Conservation (phyloP, 2,329 filamentous ascomycete species). For the Penicillium nordicum region DNA sequence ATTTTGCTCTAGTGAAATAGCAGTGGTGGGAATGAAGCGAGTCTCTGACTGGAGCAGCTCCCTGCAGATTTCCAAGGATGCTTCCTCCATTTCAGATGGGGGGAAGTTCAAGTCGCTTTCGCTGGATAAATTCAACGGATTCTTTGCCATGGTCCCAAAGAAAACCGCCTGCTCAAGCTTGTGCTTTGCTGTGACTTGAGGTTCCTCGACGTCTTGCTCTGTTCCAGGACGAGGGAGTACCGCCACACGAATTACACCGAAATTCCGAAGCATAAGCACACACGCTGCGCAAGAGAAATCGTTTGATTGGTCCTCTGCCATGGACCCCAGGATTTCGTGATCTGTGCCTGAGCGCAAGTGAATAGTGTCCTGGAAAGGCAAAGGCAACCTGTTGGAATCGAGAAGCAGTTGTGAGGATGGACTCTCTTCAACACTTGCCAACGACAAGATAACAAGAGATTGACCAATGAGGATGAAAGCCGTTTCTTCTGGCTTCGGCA, state of each 20-base stretch:
- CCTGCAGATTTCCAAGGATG: constrained; percentile 72
- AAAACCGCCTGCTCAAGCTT: constrained; percentile 95
- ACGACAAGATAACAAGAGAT: constrained; percentile 72
- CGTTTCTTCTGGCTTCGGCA: constrained; percentile 74
- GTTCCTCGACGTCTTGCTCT: constrained; percentile 49
- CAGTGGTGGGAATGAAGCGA: constrained; percentile 67
- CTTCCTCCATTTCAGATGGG: constrained; percentile 67
- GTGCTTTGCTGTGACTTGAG: constrained; percentile 70
- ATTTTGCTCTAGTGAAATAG: constrained; percentile 77
- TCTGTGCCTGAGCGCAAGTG: constrained; percentile 62
- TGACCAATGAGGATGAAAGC: constrained; percentile 79
- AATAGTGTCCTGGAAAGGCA: constrained; percentile 80
- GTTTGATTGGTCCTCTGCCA: constrained; percentile 44
- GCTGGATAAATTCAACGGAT: constrained; percentile 79
- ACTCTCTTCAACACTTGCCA: constrained; percentile 63
- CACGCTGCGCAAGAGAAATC: constrained; percentile 43
- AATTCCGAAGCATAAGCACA: constrained; percentile 55
- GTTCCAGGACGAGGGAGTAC: constrained; percentile 33
- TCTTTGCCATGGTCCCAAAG: constrained; percentile 76
- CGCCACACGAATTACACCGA: constrained; percentile 56
- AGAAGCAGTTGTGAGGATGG: constrained; percentile 73
- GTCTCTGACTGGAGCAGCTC: constrained; percentile 78
- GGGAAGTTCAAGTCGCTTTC: constrained; percentile 65
- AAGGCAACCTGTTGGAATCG: constrained; percentile 60
- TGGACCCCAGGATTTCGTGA: constrained; percentile 50